Evolutionary conservation across 1,139 yeast species (phyloP), one percentile per base, ranked within the genome.

Genomic region (Yamadazyma oceani): DNA sequence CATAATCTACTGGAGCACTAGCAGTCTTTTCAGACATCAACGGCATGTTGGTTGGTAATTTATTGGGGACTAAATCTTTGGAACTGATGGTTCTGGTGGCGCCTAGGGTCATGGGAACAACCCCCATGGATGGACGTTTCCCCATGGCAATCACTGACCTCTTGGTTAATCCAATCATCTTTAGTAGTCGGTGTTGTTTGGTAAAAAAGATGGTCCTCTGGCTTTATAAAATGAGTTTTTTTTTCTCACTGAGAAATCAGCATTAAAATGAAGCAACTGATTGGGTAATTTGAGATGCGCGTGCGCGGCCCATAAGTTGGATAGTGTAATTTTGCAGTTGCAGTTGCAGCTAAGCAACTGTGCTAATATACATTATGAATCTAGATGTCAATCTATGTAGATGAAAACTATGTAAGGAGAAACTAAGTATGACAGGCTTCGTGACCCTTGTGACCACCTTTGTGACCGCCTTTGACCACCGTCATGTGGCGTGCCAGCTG

Each of bases 1-100:
- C 92, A 54, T 87, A 86, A 64, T 87, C 96, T 46, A 85, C 65
- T 13, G 85, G 83, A 30, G 69, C 58, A 15, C 64, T 55, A 12
- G 73, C 72, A 12, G 66, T 62, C 50, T 68, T 69, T 49, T 71
- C 63, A 32, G 73, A 66, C 65, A 69, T 66, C 50, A 71, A 65
- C 34, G 75, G 71, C 50, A 69, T 63, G 47, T 69, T 69, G 12
- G 75, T 70, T n/a, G 62, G 64, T 58, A 71, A 58, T 31, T 54
- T 52, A 45, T 56, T 60, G 19, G 77, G 76, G 12, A 74, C 69
- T 51, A 71, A 66, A 44, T 71, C 75, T 48, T 68, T 69, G 44
- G 73, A 54, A 31, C 73, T 62, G 26, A 69, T 57, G 46, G 44
- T 49, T 50, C 73, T 66, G 23, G 32, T 22, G n/a, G 39, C 39